These are phyloP conservation scores for Debaryomyces sp. DNA, from an alignment of 1,139 yeast genomes.

Conservation along the genomic window DNA sequence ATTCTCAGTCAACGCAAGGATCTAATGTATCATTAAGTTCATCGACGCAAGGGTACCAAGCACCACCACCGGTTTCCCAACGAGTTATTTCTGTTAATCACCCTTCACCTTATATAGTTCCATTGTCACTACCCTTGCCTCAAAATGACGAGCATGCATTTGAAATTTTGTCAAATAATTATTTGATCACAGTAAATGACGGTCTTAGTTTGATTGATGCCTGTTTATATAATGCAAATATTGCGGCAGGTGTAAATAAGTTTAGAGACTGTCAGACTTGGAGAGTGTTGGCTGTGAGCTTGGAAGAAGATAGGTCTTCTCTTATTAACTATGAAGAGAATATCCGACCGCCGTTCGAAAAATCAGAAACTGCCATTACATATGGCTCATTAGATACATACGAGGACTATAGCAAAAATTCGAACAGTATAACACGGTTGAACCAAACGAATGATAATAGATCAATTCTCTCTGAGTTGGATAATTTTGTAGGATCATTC, in stretches of 20 bases:
- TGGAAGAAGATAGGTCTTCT: conserved; percentile 36
- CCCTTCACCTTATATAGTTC: conserved; percentile 49
- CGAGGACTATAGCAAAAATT: conserved; percentile 3
- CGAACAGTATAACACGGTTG: background rate
- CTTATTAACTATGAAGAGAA: background rate
- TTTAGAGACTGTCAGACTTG: conserved; percentile 69
- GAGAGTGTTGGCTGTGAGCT: conserved; percentile 61
- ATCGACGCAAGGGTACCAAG: conserved; percentile 13
- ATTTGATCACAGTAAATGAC: conserved; percentile 48
- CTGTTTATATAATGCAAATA: conserved; percentile 60
- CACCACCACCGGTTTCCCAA: conserved; percentile 8
- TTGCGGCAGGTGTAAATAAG: conserved; percentile 56
- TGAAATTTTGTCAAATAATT: conserved; percentile 44
- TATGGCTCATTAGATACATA: background rate
- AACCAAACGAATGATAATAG: conserved; percentile 20
- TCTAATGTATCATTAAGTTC: conserved; percentile 26
- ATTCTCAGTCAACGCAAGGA: conserved; percentile 43
- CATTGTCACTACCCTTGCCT: conserved; percentile 46
- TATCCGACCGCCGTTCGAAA: background rate
- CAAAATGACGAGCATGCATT: conserved; percentile 46
- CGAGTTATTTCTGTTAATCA: conserved; percentile 21
- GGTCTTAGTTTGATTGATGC: conserved; percentile 54
- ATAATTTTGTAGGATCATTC: conserved; percentile 46
- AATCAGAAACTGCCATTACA: background rate
- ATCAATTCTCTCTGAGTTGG: conserved; percentile 45